A percentile compares a stretch with the other conserved stretches of the same genome.
phyloP scores from a whole-genome alignment of 2,329 filamentous ascomycete genomes.

The Fusarium decemcellulare region DNA sequence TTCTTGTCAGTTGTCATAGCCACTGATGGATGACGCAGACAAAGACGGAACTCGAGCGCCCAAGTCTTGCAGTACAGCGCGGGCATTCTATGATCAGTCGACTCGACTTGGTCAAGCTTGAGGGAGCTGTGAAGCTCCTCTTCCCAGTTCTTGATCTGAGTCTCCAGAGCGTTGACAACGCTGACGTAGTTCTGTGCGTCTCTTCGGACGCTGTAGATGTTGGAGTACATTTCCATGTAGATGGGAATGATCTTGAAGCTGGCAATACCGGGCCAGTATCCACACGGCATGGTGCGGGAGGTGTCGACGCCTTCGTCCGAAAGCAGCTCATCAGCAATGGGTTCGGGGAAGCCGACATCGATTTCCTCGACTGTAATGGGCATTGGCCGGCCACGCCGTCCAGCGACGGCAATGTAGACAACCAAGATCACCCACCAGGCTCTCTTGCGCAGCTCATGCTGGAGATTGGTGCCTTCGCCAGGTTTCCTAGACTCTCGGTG shows the following conservation, averaged over 20 bases:
- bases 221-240: slow-evolving; percentile 81
- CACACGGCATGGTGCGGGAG: slow-evolving; percentile 70
- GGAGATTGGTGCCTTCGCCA: slow-evolving; percentile 66
- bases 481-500: slow-evolving; percentile 76
- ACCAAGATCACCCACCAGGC: slow-evolving; percentile 82
- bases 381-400: slow-evolving; percentile 84
- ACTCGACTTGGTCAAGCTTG: slow-evolving; percentile 59
- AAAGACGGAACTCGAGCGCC: slow-evolving; percentile 70
- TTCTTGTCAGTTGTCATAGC: slow-evolving; percentile 68
- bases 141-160: slow-evolving; percentile 73
- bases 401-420: slow-evolving; percentile 77
- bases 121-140: slow-evolving; percentile 75
- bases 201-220: slow-evolving; percentile 79
- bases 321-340: slow-evolving; percentile 79
- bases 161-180: slow-evolving; percentile 76
- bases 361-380: slow-evolving; percentile 81
- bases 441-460: slow-evolving; percentile 83
- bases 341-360: slow-evolving; percentile 82
- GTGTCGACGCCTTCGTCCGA: slow-evolving; percentile 74
- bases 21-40: slow-evolving; percentile 73
- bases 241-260: slow-evolving; percentile 76
- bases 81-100: slow-evolving; percentile 61
- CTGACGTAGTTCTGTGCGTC: slow-evolving; percentile 74
- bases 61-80: slow-evolving; percentile 69
- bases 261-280: slow-evolving; percentile 76